Percentiles rank a stretch among this genome's conserved stretches.
Conservation (phyloP, 1,139 yeast species). For the Ogataea hybrid region DNA sequence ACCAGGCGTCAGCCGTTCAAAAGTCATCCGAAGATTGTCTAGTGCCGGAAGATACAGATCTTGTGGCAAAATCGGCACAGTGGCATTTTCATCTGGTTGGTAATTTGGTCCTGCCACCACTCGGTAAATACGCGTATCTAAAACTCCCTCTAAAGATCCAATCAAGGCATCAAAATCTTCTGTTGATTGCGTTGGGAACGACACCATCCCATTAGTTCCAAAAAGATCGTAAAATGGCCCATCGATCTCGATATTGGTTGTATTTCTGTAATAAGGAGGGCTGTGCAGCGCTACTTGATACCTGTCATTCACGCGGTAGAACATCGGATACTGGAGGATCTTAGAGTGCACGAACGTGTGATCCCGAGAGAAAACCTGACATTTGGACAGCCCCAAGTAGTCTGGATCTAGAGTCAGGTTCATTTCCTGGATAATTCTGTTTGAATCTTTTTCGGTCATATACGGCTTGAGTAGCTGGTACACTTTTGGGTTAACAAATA, state of each 20-base stretch:
- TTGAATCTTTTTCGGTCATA: neutral
- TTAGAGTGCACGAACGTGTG: conserved; percentile 11
- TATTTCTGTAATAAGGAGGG: conserved; percentile 15
- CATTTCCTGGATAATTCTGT: conserved; percentile 1
- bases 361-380: conserved; percentile 10
- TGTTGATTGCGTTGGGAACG: conserved; percentile 18
- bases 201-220: conserved; percentile 20
- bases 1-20: conserved; percentile 22
- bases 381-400: conserved; percentile 21
- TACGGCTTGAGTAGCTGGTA: conserved; percentile 12
- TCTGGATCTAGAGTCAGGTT: conserved; percentile 15
- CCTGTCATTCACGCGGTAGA: conserved; percentile 31
- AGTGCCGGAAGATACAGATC: conserved; percentile 22
- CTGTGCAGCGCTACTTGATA: conserved; percentile 28
- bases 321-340: conserved; percentile 12
- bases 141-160: conserved; percentile 13
- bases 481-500: conserved; percentile 8
- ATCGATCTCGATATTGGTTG: conserved; percentile 19
- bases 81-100: neutral
- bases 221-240: conserved; percentile 17
- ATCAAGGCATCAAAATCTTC: conserved; percentile 25
- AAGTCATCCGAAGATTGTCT: conserved; percentile 21
- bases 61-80: conserved; percentile 12
- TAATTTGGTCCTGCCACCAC: conserved; percentile 6
- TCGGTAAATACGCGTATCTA: conserved; percentile 7